Conservation (phyloP, 192 early-diverging fungal genomes). For the Martensiomyces pterosporus region DNA sequence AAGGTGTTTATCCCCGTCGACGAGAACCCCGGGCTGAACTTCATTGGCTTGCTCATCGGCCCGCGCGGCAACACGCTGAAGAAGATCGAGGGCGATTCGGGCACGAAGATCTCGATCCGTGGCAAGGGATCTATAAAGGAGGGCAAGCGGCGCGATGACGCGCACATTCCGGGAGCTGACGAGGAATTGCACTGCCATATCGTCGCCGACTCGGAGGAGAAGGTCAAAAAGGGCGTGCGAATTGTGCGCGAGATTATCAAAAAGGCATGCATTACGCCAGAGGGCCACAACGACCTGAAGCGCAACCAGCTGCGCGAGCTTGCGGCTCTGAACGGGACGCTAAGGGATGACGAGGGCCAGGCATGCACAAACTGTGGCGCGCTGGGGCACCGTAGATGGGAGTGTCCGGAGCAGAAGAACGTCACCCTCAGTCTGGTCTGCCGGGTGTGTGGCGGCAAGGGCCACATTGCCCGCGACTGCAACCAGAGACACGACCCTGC, state of each 20-base stretch:
- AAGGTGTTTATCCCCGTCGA: constrained; percentile 94
- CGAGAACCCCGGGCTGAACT: constrained; percentile 96
- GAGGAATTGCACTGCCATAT: constrained; percentile 90
- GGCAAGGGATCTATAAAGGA: constrained; percentile 96
- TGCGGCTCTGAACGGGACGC: constrained; percentile 92
- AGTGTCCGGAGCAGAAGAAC: constrained; percentile 86
- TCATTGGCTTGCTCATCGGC: constrained; percentile 94
- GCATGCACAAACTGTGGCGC: constrained; percentile 93
- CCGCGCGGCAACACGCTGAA: constrained; percentile 97
- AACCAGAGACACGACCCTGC: constrained; percentile 80
- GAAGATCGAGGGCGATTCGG: constrained; percentile 90
- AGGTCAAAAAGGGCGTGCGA: constrained; percentile 78
- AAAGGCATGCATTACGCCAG: constrained; percentile 87
- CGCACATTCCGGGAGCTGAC: constrained; percentile 58
- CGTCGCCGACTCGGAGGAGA: constrained; percentile 83
- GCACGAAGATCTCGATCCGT: constrained; percentile 94
- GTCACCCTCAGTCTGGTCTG: constrained; percentile 84
- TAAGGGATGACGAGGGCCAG: constrained; percentile 93
- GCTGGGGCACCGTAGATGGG: constrained; percentile 82
- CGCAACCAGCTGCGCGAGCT: constrained; percentile 90
- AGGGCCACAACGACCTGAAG: constrained; percentile 94
- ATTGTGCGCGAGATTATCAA: constrained; percentile 91
- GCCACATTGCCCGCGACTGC: constrained; percentile 94
- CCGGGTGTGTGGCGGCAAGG: constrained; percentile 82
- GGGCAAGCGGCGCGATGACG: constrained; percentile 70